Evolutionary conservation across 108 stramenopile genomes (phyloP).

Genomic region (Cyclostephanos invisitatus): DNA sequence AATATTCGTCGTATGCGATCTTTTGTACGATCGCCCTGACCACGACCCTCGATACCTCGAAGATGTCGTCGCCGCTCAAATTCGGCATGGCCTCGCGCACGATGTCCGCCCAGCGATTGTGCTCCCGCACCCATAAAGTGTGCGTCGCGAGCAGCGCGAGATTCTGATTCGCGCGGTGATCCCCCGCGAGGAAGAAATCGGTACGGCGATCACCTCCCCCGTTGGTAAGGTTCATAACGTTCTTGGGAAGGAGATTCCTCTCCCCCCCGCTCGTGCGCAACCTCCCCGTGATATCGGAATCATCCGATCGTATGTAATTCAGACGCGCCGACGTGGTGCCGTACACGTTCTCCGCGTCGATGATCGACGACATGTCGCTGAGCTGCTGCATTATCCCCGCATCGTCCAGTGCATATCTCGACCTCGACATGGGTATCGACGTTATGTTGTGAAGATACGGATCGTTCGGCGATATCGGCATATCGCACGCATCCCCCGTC

Average conservation of each 20-base stretch:
- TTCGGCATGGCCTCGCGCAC: background rate
- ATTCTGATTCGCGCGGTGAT: slow-evolving; percentile 52
- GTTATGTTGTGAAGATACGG: slow-evolving; percentile 16
- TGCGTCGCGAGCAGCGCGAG: slow-evolving; percentile 27
- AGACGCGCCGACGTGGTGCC: slow-evolving; percentile 12
- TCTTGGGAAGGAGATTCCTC: slow-evolving; percentile 27
- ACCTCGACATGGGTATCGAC: slow-evolving; percentile 12
- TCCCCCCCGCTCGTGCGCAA: slow-evolving; percentile 14
- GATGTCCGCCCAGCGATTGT: slow-evolving; percentile 43
- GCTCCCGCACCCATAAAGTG: slow-evolving; percentile 43
- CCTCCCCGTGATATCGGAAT: slow-evolving; percentile 9
- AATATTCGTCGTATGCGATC: slow-evolving; percentile 41
- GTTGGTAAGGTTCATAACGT: slow-evolving; percentile 21
- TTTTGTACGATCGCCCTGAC: slow-evolving; percentile 46
- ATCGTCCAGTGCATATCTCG: too few relatives aligned
- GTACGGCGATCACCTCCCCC: slow-evolving; percentile 22
- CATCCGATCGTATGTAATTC: slow-evolving; percentile 16
- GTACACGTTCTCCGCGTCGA: slow-evolving; percentile 26
- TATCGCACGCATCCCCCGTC: slow-evolving; percentile 4
- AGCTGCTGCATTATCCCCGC: too few relatives aligned
- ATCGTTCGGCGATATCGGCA: slow-evolving; percentile 21
- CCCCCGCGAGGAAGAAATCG: slow-evolving; percentile 46
- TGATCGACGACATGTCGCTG: slow-evolving; percentile 19
- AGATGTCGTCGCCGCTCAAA: slow-evolving; percentile 28
- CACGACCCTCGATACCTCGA: slow-evolving; percentile 23